Evolutionary conservation across 2,329 filamentous ascomycete genomes (phyloP), one percentile per base, ranked within the genome.

Genomic region (Ophiostoma australiae): DNA sequence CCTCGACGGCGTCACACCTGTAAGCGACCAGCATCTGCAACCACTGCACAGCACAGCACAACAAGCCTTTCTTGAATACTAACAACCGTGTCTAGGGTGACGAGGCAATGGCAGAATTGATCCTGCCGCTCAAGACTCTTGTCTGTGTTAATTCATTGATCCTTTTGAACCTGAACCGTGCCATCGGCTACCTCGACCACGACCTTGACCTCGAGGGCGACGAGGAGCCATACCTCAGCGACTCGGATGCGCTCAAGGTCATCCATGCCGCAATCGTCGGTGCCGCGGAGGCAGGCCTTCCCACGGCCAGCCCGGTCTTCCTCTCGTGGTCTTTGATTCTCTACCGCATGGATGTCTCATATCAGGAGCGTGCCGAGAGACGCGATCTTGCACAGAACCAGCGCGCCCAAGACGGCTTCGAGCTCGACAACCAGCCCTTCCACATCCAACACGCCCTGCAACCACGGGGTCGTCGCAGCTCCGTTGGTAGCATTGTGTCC

Each of bases 241-340:
- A 91, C 68, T 86, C 88, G 2, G 85, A 88, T 7, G 87, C 91
- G 27, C 83, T 97, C n/a, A 85, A 87, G 68, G 86, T 89, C 70
- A 86, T 97, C 17, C 92, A 94, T 75, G 85, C 86, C 69, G 86
- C 90, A n/a, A 84, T 97, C 44, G 80, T 90, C 33, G 82, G 83
- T 70, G 87, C 89, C 8, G 85, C 87, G 15, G 83, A 83, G 37
- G 77, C 80, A 27, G 85, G 85, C 20, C 83, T 87, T n/a, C 82
- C 84, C 52, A 87, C 87, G 48, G 91, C 91, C 27, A 88, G 87
- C 70, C 92, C 92, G 1, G 88, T 91, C 23, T 85, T 92, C 27
- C 91, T 96, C 74, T 87, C 91, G 3, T 98, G 94, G 94, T 88
- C 90, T 4, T 82, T 94, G 67, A 86, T 97, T 35, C 83, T 94